These are phyloP conservation scores for Aciculosporium take DNA, from an alignment of 2,329 filamentous ascomycete genomes.

Conservation along the genomic window DNA sequence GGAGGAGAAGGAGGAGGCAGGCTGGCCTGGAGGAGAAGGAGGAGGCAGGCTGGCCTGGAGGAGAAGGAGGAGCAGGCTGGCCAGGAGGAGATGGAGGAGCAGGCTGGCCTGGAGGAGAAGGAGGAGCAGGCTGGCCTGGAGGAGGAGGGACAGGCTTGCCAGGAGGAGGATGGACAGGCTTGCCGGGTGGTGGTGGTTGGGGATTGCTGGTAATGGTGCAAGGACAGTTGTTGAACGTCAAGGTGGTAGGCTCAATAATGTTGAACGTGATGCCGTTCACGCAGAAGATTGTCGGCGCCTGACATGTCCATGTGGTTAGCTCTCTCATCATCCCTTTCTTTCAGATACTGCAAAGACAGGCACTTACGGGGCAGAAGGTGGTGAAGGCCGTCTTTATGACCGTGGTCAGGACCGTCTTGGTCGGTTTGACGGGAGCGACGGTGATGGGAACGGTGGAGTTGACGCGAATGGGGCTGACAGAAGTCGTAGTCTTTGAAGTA, in stretches of 20 bases:
- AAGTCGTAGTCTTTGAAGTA: too few species aligned
- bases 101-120: slow-evolving; percentile 3
- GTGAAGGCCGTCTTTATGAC: slow-evolving; percentile 24
- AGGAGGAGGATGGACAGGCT: slow-evolving; percentile 1
- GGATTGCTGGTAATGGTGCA: slow-evolving; percentile 23
- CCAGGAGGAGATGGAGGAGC: slow-evolving; percentile 4
- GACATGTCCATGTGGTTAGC: not conserved
- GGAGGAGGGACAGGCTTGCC: not conserved
- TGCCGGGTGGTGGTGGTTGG: not conserved
- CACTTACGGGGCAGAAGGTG: slow-evolving; percentile 30
- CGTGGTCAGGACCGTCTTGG: slow-evolving; percentile 18
- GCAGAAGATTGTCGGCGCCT: slow-evolving; percentile 21
- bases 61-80: not conserved
- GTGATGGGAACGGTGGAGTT: not conserved
- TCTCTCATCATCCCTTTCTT: not conserved
- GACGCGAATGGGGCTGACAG: not conserved
- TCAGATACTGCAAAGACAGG: not conserved
- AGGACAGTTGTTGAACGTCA: slow-evolving; percentile 35
- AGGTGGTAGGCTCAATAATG: slow-evolving; percentile 24
- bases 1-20: not conserved
- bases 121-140: slow-evolving; percentile 1
- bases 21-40: not conserved
- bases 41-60: slow-evolving; percentile 6
- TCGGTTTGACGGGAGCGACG: not conserved
- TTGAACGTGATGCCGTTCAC: slow-evolving; percentile 30